A percentile compares a stretch with the other conserved stretches of the same genome.
phyloP scores from a whole-genome alignment of 2,329 filamentous ascomycete species.

The Claviceps citrina region DNA sequence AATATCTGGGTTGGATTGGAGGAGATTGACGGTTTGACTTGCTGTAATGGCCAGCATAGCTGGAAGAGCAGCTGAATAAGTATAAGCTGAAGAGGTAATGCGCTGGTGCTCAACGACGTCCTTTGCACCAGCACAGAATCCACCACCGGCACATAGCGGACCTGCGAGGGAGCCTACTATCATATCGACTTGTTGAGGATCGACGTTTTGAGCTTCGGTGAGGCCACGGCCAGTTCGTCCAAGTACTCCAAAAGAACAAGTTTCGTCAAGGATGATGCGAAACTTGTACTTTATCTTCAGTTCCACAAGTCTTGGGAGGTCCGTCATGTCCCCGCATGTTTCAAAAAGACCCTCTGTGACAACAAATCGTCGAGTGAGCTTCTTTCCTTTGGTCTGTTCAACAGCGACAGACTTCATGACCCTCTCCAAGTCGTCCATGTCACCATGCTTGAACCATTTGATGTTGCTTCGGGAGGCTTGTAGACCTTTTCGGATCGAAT shows the following conservation, averaged over 20 bases:
- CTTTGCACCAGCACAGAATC: conserved; percentile 82
- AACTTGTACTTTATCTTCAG: conserved; percentile 96
- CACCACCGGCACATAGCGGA: conserved; percentile 78
- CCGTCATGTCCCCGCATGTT: conserved; percentile 67
- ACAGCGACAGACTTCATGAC: conserved; percentile 73
- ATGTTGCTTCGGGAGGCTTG: conserved; percentile 86
- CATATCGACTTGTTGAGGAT: conserved; percentile 89
- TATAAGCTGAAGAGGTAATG: conserved; percentile 82
- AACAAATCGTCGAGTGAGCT: conserved; percentile 82
- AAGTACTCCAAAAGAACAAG: conserved; percentile 90
- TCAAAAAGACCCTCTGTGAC: conserved; percentile 94
- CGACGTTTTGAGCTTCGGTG: conserved; percentile 93
- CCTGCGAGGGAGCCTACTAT: conserved; percentile 86
- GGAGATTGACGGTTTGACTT: conserved; percentile 71
- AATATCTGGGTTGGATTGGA: conserved; percentile 78
- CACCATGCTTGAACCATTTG: conserved; percentile 88
- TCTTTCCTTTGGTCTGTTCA: conserved; percentile 72
- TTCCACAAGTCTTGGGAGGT: conserved; percentile 81
- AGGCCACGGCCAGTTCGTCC: conserved; percentile 82
- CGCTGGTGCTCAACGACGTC: conserved; percentile 95
- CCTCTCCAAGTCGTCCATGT: conserved; percentile 82
- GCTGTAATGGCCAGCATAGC: conserved; percentile 92
- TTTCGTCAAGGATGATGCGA: conserved; percentile 91
- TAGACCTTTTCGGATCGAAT: conserved; percentile 82
- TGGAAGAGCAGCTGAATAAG: conserved; percentile 86